Conservation (phyloP, 306 rosid species). For the Pyrus pyrifolia region DNA sequence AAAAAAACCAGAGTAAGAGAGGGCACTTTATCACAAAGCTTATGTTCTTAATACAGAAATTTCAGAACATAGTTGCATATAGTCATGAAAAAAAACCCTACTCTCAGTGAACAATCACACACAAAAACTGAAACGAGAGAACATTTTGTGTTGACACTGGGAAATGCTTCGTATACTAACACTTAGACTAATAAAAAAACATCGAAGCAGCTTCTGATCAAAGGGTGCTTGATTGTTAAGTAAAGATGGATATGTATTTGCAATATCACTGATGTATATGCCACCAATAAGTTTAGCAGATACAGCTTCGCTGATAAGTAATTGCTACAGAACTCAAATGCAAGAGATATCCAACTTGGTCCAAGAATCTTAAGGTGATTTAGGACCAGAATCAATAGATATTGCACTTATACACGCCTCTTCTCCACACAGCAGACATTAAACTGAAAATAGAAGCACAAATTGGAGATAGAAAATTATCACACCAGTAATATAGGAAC, state of each 20-base stretch:
- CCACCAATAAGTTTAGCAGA: not conserved
- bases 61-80: not conserved
- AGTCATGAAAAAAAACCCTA: not conserved
- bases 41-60: not conserved
- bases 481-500: constrained; percentile 78
- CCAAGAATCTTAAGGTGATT: not conserved
- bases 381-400: not conserved
- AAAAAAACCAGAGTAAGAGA: not conserved
- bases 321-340: not conserved
- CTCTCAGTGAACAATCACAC: not conserved
- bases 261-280: not conserved
- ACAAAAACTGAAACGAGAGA: not conserved
- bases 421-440: not conserved
- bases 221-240: not conserved
- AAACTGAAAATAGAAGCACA: constrained; percentile 11
- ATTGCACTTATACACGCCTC: not conserved
- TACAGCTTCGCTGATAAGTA: not conserved
- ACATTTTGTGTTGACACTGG: not conserved
- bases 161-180: not conserved
- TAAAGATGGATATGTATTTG: not conserved
- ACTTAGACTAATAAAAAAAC: not conserved
- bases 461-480: not conserved
- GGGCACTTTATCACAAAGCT: not conserved
- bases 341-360: not conserved
- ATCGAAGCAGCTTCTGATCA: not conserved